Percentiles rank a stretch among this genome's conserved stretches.
Evolutionary conservation across 78 protist genomes (phyloP).

Genomic region (Chrysochromulina parva): DNA sequence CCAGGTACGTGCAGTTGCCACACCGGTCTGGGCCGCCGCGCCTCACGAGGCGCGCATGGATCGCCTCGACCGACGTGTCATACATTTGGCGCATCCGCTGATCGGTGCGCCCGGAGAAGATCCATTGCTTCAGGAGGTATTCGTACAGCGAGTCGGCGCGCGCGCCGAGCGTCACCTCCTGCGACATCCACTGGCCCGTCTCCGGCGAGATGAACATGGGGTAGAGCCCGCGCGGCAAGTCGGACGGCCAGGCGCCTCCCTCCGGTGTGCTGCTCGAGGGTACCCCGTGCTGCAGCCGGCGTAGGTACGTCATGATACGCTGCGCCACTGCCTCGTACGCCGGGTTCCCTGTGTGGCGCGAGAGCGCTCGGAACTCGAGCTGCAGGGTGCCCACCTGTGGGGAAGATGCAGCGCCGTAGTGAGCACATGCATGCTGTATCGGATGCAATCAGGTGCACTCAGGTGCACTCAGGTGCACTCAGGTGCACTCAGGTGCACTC

Average conservation of each 20-base stretch:
- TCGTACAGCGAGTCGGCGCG: slow-evolving; percentile 88
- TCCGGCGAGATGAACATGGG: slow-evolving; percentile 1
- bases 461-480: too few species aligned
- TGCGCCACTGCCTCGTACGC: slow-evolving; percentile 21
- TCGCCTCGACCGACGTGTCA: slow-evolving; percentile 17
- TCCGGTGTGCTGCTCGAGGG: too few species aligned
- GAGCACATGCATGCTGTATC: too few species aligned
- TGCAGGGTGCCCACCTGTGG: slow-evolving; percentile 68
- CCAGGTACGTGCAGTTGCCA: neutral
- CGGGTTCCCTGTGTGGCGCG: slow-evolving; percentile 63
- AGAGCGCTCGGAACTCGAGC: slow-evolving; percentile 73
- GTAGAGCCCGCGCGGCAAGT: slow-evolving; percentile 26
- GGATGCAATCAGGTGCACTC: too few species aligned
- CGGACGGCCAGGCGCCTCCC: neutral
- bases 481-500: too few species aligned
- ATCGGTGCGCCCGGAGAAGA: slow-evolving; percentile 6
- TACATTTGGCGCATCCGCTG: slow-evolving; percentile 39
- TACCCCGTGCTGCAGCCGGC: neutral
- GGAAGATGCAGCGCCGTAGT: too few species aligned
- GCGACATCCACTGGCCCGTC: neutral
- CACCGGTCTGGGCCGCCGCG: neutral
- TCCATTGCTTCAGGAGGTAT: slow-evolving; percentile 67
- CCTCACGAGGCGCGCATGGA: neutral
- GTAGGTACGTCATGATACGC: neutral
- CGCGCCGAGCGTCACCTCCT: slow-evolving; percentile 34